A percentile compares a stretch with the other conserved stretches of the same genome.
These are phyloP conservation scores for Syzygium jambos DNA, from an alignment of 345 rosid species.

Conservation along the genomic window DNA sequence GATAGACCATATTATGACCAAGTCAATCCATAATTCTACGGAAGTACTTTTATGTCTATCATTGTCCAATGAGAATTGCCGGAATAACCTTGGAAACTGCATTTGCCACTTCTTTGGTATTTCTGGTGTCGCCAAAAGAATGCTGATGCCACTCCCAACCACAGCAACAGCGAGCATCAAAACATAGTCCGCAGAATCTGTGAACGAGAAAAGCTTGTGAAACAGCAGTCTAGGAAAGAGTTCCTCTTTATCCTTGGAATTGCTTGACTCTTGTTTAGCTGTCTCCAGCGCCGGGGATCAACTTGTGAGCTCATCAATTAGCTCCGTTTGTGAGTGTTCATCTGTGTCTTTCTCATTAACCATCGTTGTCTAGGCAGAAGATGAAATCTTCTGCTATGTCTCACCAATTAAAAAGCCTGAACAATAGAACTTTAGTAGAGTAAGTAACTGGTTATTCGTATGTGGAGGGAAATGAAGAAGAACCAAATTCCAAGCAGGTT, in stretches of 20 bases:
- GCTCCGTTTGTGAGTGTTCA: background rate
- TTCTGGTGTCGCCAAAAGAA: constrained; percentile 37
- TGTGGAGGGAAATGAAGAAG: background rate
- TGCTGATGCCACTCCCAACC: constrained; percentile 39
- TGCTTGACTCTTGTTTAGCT: background rate
- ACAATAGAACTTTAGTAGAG: background rate
- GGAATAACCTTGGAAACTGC: constrained; percentile 28
- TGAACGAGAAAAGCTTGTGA: constrained; percentile 59
- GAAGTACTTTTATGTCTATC: no score
- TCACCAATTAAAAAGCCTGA: background rate
- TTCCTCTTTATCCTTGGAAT: constrained; percentile 8
- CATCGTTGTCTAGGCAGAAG: background rate
- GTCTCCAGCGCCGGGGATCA: background rate
- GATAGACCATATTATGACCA: background rate
- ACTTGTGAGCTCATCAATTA: background rate
- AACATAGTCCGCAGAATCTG: constrained; percentile 36
- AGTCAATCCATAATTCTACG: no score
- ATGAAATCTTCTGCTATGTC: background rate
- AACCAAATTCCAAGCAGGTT: background rate
- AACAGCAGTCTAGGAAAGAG: constrained; percentile 6
- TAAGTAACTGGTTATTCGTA: background rate
- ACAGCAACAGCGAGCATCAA: constrained; percentile 50
- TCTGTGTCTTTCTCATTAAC: background rate
- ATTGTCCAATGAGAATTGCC: background rate
- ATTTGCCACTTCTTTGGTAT: constrained; percentile 17